Percentiles rank a stretch among this genome's conserved stretches.
These are phyloP conservation scores for Taphrina populina DNA, from an alignment of 1,139 yeast genomes.

Conservation along the genomic window DNA sequence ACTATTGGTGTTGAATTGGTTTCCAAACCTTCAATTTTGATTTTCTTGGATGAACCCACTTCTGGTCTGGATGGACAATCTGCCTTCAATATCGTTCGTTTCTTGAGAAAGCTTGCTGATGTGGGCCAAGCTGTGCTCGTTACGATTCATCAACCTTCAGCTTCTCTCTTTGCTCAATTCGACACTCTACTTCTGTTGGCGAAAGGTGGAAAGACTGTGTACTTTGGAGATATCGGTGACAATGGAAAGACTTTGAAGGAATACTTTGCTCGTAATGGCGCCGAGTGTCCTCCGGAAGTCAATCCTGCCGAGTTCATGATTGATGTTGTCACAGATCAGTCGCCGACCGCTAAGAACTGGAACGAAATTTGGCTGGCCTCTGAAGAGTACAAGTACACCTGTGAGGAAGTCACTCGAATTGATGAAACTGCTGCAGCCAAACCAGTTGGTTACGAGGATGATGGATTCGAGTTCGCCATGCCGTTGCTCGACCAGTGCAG, in stretches of 20 bases:
- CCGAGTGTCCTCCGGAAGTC: constrained; percentile 53
- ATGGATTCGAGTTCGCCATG: constrained; percentile 39
- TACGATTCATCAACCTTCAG: constrained; percentile 62
- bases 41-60: constrained; percentile 60
- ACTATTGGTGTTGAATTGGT: constrained; percentile 65
- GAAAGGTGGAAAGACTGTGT: constrained; percentile 63
- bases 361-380: constrained; percentile 49
- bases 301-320: constrained; percentile 69
- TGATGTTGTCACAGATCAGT: constrained; percentile 66
- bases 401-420: constrained; percentile 45
- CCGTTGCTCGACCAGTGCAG: constrained; percentile 34
- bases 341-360: constrained; percentile 51
- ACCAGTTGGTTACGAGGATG: background rate
- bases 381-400: constrained; percentile 47
- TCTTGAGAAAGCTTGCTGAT: constrained; percentile 54
- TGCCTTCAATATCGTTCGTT: constrained; percentile 58
- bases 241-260: constrained; percentile 53
- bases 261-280: constrained; percentile 60
- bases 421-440: constrained; percentile 41
- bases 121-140: constrained; percentile 60
- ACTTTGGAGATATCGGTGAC: constrained; percentile 64
- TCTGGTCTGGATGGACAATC: constrained; percentile 62
- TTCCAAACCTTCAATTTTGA: constrained; percentile 55
- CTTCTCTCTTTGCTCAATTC: constrained; percentile 55
- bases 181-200: constrained; percentile 54